phyloP scores from a whole-genome alignment of 164 flowering plant genomes.

The Magnolia kwangsiensis region DNA sequence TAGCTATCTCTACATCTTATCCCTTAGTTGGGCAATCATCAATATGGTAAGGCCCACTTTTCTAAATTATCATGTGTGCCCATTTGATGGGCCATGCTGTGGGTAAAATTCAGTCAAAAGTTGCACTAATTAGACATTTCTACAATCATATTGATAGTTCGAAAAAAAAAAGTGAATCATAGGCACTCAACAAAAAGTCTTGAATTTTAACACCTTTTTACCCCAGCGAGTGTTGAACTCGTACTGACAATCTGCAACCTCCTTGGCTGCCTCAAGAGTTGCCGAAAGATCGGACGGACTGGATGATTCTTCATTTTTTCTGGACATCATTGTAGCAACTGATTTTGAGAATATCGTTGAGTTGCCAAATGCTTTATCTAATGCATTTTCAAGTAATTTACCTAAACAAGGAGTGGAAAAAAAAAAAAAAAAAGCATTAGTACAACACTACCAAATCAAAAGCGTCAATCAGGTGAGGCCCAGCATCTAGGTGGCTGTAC shows the following conservation, averaged over 20 bases:
- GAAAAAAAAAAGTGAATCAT: too few species aligned
- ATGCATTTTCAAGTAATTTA: neutral
- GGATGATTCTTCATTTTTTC: neutral
- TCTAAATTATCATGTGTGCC: too few species aligned
- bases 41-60: too few species aligned
- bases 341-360: conserved; percentile 30
- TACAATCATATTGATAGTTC: too few species aligned
- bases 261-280: conserved; percentile 34
- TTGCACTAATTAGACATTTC: too few species aligned
- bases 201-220: conserved; percentile 21
- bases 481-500: neutral
- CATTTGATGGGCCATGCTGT: too few species aligned
- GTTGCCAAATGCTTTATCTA: conserved; percentile 27
- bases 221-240: conserved; percentile 59
- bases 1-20: too few species aligned
- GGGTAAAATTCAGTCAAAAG: too few species aligned
- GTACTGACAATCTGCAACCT: conserved; percentile 40
- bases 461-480: neutral
- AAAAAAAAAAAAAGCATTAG: neutral
- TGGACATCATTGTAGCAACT: conserved; percentile 9
- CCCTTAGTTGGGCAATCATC: too few species aligned
- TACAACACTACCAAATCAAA: neutral
- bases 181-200: too few species aligned
- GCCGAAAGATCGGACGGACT: conserved; percentile 11
- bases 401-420: neutral